These are phyloP conservation scores for Quercus bicolor DNA, from an alignment of 306 rosid genomes.

Conservation along the genomic window DNA sequence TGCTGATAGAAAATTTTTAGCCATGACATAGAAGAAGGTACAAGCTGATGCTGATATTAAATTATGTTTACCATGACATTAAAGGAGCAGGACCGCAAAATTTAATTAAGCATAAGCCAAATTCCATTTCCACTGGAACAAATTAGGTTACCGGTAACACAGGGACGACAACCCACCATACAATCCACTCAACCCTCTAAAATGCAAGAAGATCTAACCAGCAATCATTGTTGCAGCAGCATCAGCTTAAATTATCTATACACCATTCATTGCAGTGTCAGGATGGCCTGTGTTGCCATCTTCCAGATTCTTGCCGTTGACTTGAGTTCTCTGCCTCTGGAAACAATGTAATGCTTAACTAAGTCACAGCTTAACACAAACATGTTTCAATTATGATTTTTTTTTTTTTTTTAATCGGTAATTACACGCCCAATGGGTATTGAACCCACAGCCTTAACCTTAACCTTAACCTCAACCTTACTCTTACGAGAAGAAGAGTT, in stretches of 20 bases:
- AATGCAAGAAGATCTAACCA: conserved; percentile 31
- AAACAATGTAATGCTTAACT: conserved; percentile 18
- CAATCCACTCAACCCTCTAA: conserved; percentile 14
- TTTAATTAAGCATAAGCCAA: conserved; percentile 35
- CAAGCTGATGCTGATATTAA: not conserved
- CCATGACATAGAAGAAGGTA: not conserved
- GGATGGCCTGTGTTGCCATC: conserved; percentile 67
- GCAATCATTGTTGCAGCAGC: conserved; percentile 22
- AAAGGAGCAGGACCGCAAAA: conserved; percentile 18
- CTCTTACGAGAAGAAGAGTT: too few species aligned
- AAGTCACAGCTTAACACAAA: conserved; percentile 20
- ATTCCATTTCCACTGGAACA: conserved; percentile 38
- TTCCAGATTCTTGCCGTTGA: conserved; percentile 82
- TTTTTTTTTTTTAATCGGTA: too few species aligned
- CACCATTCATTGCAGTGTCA: conserved; percentile 67
- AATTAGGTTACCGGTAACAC: conserved; percentile 20
- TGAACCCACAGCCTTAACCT: too few species aligned
- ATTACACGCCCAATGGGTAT: too few species aligned
- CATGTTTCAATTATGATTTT: conserved; percentile 1
- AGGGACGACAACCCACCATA: conserved; percentile 6
- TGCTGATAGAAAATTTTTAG: not conserved
- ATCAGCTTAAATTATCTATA: conserved; percentile 34
- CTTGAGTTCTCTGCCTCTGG: conserved; percentile 93
- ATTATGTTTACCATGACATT: not conserved
- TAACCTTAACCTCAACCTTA: too few species aligned